phyloP scores from a whole-genome alignment of 2,329 filamentous ascomycete species.

The Alternaria postmessia region DNA sequence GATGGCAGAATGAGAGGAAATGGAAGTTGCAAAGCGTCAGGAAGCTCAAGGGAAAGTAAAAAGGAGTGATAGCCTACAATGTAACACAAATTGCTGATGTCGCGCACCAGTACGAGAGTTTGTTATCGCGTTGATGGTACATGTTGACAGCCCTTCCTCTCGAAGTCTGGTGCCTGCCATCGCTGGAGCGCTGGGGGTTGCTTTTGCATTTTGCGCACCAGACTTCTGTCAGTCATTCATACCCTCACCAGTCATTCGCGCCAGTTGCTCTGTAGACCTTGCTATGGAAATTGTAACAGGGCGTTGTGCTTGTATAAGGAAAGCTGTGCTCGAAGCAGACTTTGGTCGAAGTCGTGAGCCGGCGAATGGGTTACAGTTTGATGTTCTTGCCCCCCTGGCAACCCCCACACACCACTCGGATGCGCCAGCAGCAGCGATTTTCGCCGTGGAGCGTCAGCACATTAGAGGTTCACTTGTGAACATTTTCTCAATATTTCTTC shows the following conservation, averaged over 20 bases:
- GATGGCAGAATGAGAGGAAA: background rate
- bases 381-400: background rate
- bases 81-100: background rate
- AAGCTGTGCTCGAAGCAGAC: background rate
- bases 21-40: background rate
- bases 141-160: background rate
- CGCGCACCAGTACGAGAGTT: too few relatives aligned
- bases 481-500: conserved; percentile 29
- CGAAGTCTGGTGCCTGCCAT: background rate
- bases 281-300: background rate
- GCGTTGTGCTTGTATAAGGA: background rate
- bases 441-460: fast-evolving
- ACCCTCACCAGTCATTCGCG: background rate
- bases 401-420: too few relatives aligned
- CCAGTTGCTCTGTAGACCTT: background rate
- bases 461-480: fast-evolving
- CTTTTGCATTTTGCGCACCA: background rate
- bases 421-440: background rate
- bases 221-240: background rate
- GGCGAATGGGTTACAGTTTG: background rate
- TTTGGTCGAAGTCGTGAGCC: background rate
- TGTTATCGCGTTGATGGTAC: background rate
- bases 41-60: background rate
- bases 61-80: background rate
- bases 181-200: background rate